phyloP scores from a whole-genome alignment of 805 yeast species.

The Blastobotrys attinorum region DNA sequence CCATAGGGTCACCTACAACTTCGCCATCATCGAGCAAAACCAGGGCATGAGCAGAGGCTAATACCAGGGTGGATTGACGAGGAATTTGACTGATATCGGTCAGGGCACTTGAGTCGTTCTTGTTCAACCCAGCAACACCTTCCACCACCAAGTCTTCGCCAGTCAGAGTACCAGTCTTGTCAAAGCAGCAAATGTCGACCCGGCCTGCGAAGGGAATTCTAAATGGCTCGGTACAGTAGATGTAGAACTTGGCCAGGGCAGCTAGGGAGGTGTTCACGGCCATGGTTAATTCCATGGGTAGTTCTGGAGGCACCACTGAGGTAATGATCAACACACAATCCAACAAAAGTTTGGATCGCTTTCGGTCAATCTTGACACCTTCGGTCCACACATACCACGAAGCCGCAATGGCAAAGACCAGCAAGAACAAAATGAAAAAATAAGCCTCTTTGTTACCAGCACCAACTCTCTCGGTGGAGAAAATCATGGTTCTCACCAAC shows the following conservation, averaged over 20 bases:
- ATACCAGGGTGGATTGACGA: constrained; percentile 53
- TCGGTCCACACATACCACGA: constrained; percentile 98
- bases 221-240: constrained; percentile 97
- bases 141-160: constrained; percentile 95
- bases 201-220: constrained; percentile 97
- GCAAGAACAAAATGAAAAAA: constrained; percentile 80
- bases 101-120: constrained; percentile 43
- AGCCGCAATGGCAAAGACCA: constrained; percentile 89
- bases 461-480: constrained; percentile 90
- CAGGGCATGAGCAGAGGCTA: constrained; percentile 95
- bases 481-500: constrained; percentile 94
- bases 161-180: constrained; percentile 95
- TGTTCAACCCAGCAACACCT: constrained; percentile 80
- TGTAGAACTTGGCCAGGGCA: constrained; percentile 77
- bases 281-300: constrained; percentile 98
- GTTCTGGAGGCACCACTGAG: constrained; percentile 97
- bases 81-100: constrained; percentile 57
- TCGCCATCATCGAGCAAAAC: constrained; percentile 95
- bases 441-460: constrained; percentile 94
- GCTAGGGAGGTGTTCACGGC: constrained; percentile 91
- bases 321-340: constrained; percentile 95
- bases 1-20: constrained; percentile 98
- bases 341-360: constrained; percentile 84
- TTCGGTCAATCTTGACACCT: constrained; percentile 92
- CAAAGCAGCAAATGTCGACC: constrained; percentile 96